phyloP scores from a whole-genome alignment of 306 rosid genomes.

The Cucumis hystrix region DNA sequence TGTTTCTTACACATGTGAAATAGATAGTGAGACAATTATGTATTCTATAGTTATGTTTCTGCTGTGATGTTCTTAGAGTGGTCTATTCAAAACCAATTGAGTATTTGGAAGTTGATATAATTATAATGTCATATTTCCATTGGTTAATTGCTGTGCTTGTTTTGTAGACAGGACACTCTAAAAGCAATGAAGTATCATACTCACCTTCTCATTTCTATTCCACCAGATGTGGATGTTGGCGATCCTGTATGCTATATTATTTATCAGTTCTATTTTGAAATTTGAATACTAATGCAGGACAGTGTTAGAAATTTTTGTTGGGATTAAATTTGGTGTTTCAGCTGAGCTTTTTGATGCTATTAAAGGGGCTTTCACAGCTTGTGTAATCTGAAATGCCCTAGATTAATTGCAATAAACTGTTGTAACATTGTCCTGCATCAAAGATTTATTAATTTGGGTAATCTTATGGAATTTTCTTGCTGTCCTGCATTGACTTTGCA shows the following conservation, averaged over 20 bases:
- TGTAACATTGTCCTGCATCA: background rate
- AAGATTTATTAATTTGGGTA: background rate
- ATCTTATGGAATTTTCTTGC: background rate
- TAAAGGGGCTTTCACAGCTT: background rate
- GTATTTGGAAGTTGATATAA: background rate
- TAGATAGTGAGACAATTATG: background rate
- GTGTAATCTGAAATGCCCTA: background rate
- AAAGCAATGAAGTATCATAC: slow-evolving; percentile 43
- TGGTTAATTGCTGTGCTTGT: background rate
- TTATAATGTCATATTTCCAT: background rate
- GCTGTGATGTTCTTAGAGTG: background rate
- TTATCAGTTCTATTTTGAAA: background rate
- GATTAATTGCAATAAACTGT: background rate
- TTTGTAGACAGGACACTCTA: slow-evolving; percentile 32
- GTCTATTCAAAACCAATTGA: background rate
- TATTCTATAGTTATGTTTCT: background rate
- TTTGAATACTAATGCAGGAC: background rate
- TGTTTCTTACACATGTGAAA: background rate
- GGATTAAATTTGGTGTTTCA: background rate
- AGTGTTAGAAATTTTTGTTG: background rate
- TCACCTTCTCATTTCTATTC: slow-evolving; percentile 68
- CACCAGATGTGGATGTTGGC: slow-evolving; percentile 44
- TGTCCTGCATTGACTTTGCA: slow-evolving; percentile 11
- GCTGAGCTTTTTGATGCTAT: background rate
- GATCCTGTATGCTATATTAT: slow-evolving; percentile 47